These are phyloP conservation scores for Kazachstania viticola DNA, from an alignment of 805 yeast species.

Conservation along the genomic window DNA sequence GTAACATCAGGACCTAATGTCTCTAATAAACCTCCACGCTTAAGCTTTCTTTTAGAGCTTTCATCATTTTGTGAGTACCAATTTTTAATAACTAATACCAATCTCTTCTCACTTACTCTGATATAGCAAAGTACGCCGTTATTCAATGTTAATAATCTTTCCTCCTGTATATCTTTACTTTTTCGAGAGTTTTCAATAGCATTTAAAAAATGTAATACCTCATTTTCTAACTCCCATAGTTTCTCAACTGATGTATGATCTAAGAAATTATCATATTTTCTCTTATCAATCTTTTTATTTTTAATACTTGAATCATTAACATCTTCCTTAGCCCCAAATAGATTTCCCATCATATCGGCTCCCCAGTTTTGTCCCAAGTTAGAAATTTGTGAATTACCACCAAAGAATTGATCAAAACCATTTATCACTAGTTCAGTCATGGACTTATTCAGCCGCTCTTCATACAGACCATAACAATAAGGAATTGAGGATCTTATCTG, in stretches of 20 bases:
- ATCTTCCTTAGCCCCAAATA: background rate
- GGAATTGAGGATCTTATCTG: conserved; percentile 19
- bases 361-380: conserved; percentile 4
- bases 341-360: conserved; percentile 15
- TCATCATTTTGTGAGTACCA: conserved; percentile 17
- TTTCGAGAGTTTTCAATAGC: conserved; percentile 11
- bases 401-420: conserved; percentile 16
- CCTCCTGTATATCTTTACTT: conserved; percentile 11
- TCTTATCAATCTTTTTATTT: background rate
- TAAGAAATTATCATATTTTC: conserved; percentile 11
- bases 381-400: background rate
- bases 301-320: background rate
- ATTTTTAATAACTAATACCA: conserved; percentile 17
- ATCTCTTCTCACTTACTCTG: conserved; percentile 8
- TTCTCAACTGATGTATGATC: conserved; percentile 13
- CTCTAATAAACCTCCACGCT: conserved; percentile 7
- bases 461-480: conserved; percentile 5
- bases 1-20: conserved; percentile 16
- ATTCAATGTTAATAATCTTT: conserved; percentile 20
- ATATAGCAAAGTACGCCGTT: conserved; percentile 25
- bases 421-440: conserved; percentile 18
- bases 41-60: background rate
- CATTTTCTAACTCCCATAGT: conserved; percentile 17
- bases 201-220: conserved; percentile 10
- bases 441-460: conserved; percentile 2